phyloP scores from a whole-genome alignment of 179 eudicot genomes.

The Spergularia azorica region DNA sequence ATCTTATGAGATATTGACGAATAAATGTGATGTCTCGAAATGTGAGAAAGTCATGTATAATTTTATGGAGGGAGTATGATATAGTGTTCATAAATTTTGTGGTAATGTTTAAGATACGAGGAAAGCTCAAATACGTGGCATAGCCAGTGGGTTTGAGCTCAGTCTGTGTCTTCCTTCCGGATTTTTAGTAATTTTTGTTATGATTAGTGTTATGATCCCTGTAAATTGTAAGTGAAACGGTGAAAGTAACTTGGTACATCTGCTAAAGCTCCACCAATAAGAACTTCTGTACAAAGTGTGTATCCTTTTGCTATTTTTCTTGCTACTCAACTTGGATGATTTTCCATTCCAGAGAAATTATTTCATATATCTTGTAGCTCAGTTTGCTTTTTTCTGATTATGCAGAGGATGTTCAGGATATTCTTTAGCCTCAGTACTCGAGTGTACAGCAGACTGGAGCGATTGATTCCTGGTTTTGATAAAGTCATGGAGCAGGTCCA shows the following conservation, averaged over 20 bases:
- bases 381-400: constrained; percentile 1
- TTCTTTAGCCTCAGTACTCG: constrained; percentile 33
- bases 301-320: not conserved
- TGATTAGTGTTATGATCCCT: not conserved
- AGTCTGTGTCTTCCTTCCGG: not conserved
- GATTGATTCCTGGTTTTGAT: constrained; percentile 52
- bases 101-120: not conserved
- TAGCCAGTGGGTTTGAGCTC: not conserved
- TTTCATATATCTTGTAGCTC: not conserved
- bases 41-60: too few relatives aligned
- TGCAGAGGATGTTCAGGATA: constrained; percentile 40
- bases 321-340: not conserved
- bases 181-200: not conserved
- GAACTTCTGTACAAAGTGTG: not conserved
- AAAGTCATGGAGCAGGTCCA: constrained; percentile 41
- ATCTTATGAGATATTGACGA: too few relatives aligned
- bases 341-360: not conserved
- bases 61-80: too few relatives aligned
- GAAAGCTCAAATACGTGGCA: not conserved
- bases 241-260: not conserved
- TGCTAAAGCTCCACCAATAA: not conserved
- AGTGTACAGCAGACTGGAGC: constrained; percentile 37
- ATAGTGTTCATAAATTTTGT: not conserved
- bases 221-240: not conserved
- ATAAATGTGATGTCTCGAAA: too few relatives aligned